Evolutionary conservation across 1,284 basidiomycete genomes (phyloP), one percentile per base, ranked within the genome.

Genomic region (Microbotryum violaceum): DNA sequence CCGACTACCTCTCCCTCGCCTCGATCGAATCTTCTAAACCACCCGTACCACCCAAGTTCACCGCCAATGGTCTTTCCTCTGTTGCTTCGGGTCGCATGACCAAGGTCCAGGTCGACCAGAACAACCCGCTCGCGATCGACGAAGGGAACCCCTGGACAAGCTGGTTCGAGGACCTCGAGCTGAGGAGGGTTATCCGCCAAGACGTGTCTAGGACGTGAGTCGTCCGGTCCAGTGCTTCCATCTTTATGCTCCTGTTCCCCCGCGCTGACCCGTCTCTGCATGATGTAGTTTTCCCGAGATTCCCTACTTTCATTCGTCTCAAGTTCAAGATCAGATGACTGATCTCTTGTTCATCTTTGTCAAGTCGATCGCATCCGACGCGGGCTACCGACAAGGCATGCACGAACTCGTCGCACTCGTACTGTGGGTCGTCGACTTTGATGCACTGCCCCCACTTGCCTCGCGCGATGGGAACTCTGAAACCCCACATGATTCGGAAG

Each of bases 371-470:
- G 91, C 74, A 29, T 83, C 87, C 1, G 80, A 85, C 55, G 83
- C 92, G 23, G 90, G 91, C 33, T 96, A 96, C 73, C 82, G 92
- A 37, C 87, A 94, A 80, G 92, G 92, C 54, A 96, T 97, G 92
- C 92, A 97, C 73, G 92, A 97, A 74, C 78, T 96, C 6, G 81
- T 94, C 8, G 92, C 91, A 1, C 87, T 89, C 0, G 75, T 94
- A 37, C 87, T 89, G 68, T 83, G 87, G 72, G 85, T 85, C 2
- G 79, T 90, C 57, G 87, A 93, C 73, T 86, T 82, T 68, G 92
- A 97, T 76, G 86, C 90, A 1, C 74, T 88, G 20, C 66, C 76
- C 4, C 27, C 55, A 1, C 31, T 49, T 2, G 2, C 53, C 52
- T 85, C 89, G 1, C 73, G 27, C 33, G 56, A 33, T 16, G 55